Base-by-base conservation (phyloP, 768 basidiomycete species). In the Xerocomus brunneocitrinus region DNA sequence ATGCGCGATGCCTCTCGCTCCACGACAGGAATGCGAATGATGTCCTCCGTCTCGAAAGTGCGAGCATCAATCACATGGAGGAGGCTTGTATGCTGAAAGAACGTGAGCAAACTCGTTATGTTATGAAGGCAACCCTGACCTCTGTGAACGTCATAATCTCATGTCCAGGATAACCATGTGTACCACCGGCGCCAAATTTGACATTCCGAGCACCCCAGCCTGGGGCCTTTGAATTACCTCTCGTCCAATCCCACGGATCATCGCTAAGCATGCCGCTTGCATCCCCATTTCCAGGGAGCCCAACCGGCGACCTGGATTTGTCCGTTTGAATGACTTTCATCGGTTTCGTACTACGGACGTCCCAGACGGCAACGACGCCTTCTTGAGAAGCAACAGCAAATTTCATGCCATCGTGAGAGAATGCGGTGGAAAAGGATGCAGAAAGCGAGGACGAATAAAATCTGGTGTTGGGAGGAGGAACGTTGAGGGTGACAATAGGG, bases 111-210 rank as follows among this genome's bases (percentile, higher is more conserved):
- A 50, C 22, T 32, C 3, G 16, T 9, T 44, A 28, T 46, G 22
- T 8, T n/a, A 27, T 2, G 3, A 54, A 27, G 41, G 28, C 13
- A 14, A 49, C 8, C 54, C 81, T 50, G 56, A 92, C 91, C 83
- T 95, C 93, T 14, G 93, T 91, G 70, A 94, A 97, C 0, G 83
- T 84, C 81, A 95, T 81, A 1, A 94, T 68, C 68, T 95, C 94
- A 56, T 81, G 79, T 25, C 82, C 80, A 42, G 71, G 62, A 13
- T 71, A 69, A 54, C 73, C 76, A 49, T 69, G 68, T 24, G 72
- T 65, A 22, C 82, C 82, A 2, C 81, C 79, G 10, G 81, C 78
- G 53, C 83, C 82, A 70, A 95, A 97, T 68, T 95, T 95, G 63
- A 97, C 83, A 52, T 78, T 91, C 51, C 94, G 73, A 8, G 87